Base-by-base conservation (phyloP, 176 grass and related monocot genomes). In the Eleusine coracana region DNA sequence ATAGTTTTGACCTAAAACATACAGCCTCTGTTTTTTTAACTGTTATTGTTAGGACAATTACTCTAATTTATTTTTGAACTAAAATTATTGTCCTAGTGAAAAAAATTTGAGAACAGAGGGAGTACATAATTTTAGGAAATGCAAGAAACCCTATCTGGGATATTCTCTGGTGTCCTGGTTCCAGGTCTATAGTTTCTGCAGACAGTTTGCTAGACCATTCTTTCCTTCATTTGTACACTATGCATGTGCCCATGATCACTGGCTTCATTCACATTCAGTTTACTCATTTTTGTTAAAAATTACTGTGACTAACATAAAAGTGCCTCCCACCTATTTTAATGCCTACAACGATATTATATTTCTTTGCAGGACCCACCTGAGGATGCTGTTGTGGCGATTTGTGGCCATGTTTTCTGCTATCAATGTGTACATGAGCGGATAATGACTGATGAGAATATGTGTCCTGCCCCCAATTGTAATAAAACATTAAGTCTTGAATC, bases 331-430 rank as follows among this genome's bases (percentile, higher is more conserved):
- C 63, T 87, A 62, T 79, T 37, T 56, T 69, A 73, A 71, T 89
- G 3, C 17, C 44, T 70, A 15, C 29, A 84, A 71, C 72, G 11
- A 76, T 64, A 67, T 66, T 37, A 15, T 67, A 17, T 44, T 61
- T 89, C 37, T 93, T 81, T 76, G 66, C 89, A 99, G 97, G 97
- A 99, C 42, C 79, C 86, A 89, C 93, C 97, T 39, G 97, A 94
- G 77, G 93, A 96, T 90, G 86, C 93, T 31, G 88, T 94, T 83
- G 97, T 99, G 81, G 55, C 93, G 7, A 94, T 90, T 86, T 99
- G 97, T 70, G 97, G 97, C 21, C 97, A 99, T 81, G 90, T 99
- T 76, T 99, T 99, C 89, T 99, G 97, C 81, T 99, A 94, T 86
- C 97, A 92, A 49, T 99, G 97, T 51, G 87, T 99, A 88, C 86